Evolutionary conservation across 805 yeast genomes (phyloP).

Genomic region (Suhomyces sp.): DNA sequence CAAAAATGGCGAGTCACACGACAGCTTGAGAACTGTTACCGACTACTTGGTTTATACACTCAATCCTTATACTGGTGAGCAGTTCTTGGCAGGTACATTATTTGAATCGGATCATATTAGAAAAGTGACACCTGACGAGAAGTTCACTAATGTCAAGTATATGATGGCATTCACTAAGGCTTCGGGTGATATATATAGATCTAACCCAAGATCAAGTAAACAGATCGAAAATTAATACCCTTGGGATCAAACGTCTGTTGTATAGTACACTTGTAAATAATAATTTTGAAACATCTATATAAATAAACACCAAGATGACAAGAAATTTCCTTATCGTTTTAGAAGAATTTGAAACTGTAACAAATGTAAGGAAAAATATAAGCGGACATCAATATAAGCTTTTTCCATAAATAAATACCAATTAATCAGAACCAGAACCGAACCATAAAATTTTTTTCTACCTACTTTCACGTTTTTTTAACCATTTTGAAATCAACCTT

Average conservation of each 20-base stretch:
- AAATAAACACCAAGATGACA: too few species aligned
- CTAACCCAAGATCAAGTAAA: constrained; percentile 26
- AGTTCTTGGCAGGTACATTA: constrained; percentile 41
- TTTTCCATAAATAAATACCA: too few species aligned
- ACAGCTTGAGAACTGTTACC: constrained; percentile 29
- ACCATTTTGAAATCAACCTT: not conserved
- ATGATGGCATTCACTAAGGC: constrained; percentile 29
- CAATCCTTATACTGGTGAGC: constrained; percentile 39
- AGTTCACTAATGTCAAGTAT: constrained; percentile 15
- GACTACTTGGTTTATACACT: constrained; percentile 41
- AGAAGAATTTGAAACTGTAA: too few species aligned
- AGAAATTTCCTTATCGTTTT: too few species aligned
- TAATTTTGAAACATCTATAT: too few species aligned
- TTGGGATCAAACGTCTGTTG: too few species aligned
- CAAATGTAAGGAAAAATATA: too few species aligned
- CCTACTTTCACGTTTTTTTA: too few species aligned
- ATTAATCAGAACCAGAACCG: not conserved
- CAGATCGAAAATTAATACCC: too few species aligned
- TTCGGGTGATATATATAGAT: constrained; percentile 42
- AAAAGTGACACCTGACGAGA: constrained; percentile 38
- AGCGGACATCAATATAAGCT: too few species aligned
- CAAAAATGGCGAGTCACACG: constrained; percentile 17
- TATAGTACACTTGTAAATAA: too few species aligned
- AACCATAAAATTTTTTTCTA: not conserved
- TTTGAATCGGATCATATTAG: constrained; percentile 38